These are phyloP conservation scores for Cyclotella kingstonii DNA, from an alignment of 108 stramenopile species.

Conservation along the genomic window DNA sequence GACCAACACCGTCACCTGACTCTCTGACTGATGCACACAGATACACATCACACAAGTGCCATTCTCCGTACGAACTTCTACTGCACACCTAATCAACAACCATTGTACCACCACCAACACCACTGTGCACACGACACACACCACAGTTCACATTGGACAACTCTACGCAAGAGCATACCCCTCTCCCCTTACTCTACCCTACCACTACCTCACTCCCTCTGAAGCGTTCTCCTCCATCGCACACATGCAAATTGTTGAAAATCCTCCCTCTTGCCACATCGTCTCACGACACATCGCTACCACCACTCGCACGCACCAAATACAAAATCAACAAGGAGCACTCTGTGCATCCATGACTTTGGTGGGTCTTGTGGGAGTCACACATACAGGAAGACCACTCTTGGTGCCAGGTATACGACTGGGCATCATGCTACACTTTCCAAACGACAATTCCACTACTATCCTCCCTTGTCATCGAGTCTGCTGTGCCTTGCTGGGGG, in stretches of 20 bases:
- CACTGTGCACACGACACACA: slow-evolving; percentile 5
- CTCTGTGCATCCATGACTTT: slow-evolving; percentile 37
- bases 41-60: slow-evolving; percentile 23
- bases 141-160: slow-evolving; percentile 39
- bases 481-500: slow-evolving; percentile 41
- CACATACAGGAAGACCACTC: no score
- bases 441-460: slow-evolving; percentile 1
- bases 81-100: neutral
- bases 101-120: neutral
- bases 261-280: slow-evolving; percentile 32
- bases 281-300: slow-evolving; percentile 33
- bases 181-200: slow-evolving; percentile 22
- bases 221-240: slow-evolving; percentile 20
- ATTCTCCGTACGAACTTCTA: slow-evolving; percentile 24
- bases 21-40: neutral
- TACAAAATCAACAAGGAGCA: slow-evolving; percentile 29
- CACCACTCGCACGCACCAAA: slow-evolving; percentile 31
- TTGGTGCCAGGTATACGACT: slow-evolving; percentile 30
- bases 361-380: slow-evolving; percentile 34
- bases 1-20: no score
- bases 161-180: slow-evolving; percentile 30
- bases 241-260: slow-evolving; percentile 12
- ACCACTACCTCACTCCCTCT: slow-evolving; percentile 21
- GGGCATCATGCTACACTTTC: slow-evolving; percentile 24
- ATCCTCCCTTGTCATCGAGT: slow-evolving; percentile 38